Conservation (phyloP, 2,329 filamentous ascomycete genomes). For the Orbilia javanica region DNA sequence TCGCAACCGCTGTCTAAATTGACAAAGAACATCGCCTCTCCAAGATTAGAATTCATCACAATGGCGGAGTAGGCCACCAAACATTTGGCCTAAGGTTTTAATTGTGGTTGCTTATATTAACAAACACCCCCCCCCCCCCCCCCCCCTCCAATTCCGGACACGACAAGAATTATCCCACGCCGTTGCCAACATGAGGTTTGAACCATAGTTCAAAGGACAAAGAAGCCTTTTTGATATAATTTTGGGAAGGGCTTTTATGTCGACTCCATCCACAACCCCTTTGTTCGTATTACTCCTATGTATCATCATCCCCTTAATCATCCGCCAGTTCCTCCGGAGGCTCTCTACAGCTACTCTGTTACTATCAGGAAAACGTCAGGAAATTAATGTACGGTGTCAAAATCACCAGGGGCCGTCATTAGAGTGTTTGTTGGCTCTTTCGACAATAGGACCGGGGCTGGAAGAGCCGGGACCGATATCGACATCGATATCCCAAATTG, state of each 20-base stretch:
- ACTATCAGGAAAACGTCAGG: not conserved
- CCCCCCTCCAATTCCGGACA: not conserved
- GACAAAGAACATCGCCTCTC: not conserved
- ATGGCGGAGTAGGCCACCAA: not conserved
- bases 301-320: not conserved
- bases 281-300: not conserved
- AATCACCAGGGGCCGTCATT: not conserved
- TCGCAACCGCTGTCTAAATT: not conserved
- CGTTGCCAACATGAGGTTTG: slow-evolving; percentile 31
- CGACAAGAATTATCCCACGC: slow-evolving; percentile 13
- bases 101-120: slow-evolving; percentile 10
- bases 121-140: not conserved
- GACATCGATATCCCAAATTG: not conserved
- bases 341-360: not conserved
- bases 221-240: not conserved
- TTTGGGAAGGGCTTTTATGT: not conserved
- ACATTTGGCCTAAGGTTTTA: not conserved
- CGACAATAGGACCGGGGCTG: no score
- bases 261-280: not conserved
- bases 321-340: not conserved
- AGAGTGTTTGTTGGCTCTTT: not conserved
- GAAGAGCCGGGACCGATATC: not conserved
- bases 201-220: slow-evolving; percentile 22
- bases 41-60: no score
- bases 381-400: not conserved